Percentiles rank a stretch among this genome's conserved stretches.
phyloP scores from a whole-genome alignment of 306 rosid species.

The Arachis hypogaea region DNA sequence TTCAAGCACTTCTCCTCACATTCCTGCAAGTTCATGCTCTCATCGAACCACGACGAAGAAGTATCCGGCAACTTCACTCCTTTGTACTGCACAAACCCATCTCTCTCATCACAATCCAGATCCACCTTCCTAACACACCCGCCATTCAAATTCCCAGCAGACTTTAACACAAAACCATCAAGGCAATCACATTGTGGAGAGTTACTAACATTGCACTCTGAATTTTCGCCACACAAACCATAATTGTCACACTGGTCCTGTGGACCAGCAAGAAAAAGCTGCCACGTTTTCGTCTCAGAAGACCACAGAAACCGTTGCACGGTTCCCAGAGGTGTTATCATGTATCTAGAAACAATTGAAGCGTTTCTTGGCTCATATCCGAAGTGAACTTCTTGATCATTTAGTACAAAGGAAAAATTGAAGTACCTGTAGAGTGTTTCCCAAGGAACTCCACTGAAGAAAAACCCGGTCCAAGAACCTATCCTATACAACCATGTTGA shows the following conservation, averaged over 20 bases:
- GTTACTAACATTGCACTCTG: constrained; percentile 6
- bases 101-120: constrained; percentile 26
- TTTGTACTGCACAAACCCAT: constrained; percentile 16
- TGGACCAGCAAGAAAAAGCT: neutral
- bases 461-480: constrained; percentile 42
- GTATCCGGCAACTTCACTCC: constrained; percentile 41
- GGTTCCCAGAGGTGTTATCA: constrained; percentile 1
- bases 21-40: constrained; percentile 29
- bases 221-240: constrained; percentile 31
- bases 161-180: constrained; percentile 28
- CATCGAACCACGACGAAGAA: constrained; percentile 42
- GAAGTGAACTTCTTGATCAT: constrained; percentile 23
- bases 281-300: constrained; percentile 27
- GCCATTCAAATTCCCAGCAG: constrained; percentile 26
- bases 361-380: neutral
- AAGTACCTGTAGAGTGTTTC: neutral
- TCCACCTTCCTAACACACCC: constrained; percentile 39
- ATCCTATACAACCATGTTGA: neutral
- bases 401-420: constrained; percentile 12
- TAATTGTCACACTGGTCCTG: constrained; percentile 38
- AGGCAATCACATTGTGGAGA: constrained; percentile 37
- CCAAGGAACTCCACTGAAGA: constrained; percentile 7
- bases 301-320: constrained; percentile 38
- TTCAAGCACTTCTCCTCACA: constrained; percentile 39
- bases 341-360: constrained; percentile 18